Evolutionary conservation across 2,329 filamentous ascomycete species (phyloP).

Genomic region (Penicillium crustosum): DNA sequence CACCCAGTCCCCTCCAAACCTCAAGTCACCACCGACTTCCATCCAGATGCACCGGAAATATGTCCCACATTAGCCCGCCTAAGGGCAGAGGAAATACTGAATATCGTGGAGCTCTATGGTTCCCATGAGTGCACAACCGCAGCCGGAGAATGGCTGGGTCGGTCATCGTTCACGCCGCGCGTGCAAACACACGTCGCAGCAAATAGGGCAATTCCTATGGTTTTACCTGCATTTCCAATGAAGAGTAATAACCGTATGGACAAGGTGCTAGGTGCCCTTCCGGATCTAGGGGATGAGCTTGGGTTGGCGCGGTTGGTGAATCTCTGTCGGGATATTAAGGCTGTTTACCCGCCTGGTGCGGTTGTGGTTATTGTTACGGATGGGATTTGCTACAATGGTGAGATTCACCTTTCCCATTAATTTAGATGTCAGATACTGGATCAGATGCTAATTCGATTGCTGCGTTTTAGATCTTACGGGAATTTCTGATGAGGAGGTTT

Average conservation of each 20-base stretch:
- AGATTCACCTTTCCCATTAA: background rate
- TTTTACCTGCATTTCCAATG: conserved; percentile 11
- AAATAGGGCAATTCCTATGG: conserved; percentile 8
- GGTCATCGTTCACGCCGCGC: conserved; percentile 5
- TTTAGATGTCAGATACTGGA: background rate
- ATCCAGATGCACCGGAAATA: background rate
- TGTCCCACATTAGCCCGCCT: background rate
- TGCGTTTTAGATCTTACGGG: conserved; percentile 7
- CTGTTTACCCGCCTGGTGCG: conserved; percentile 6
- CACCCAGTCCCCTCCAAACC: background rate
- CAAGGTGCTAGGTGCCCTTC: conserved; percentile 2
- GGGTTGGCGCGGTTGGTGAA: conserved; percentile 8
- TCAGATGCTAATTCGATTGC: background rate
- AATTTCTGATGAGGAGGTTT: conserved; percentile 10
- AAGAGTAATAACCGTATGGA: conserved; percentile 13
- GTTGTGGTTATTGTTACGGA: conserved; percentile 11
- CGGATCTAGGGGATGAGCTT: conserved; percentile 9
- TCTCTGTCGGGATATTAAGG: conserved; percentile 10
- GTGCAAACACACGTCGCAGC: conserved; percentile 4
- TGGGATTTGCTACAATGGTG: conserved; percentile 13
- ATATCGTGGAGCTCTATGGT: conserved; percentile 5
- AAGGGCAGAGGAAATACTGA: conserved; percentile 3
- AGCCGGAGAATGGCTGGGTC: conserved; percentile 9
- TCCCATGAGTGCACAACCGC: conserved; percentile 3
- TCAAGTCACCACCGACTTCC: background rate